A percentile compares a stretch with the other conserved stretches of the same genome.
phyloP scores from a whole-genome alignment of 495 filamentous ascomycete genomes.

The Penicillium chermesinum region DNA sequence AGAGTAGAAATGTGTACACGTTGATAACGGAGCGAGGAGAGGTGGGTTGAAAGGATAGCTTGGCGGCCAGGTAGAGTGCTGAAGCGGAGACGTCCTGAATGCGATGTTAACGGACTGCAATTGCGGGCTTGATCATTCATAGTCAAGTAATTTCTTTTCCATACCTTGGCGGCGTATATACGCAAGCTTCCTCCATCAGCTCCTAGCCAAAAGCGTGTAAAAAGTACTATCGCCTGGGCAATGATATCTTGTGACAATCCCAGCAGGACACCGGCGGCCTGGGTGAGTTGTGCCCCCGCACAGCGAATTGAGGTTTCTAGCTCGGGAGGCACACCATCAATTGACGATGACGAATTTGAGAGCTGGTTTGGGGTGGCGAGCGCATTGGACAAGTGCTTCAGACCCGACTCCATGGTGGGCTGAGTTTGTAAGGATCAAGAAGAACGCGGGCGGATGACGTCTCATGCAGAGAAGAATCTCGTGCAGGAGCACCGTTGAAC shows the following conservation, averaged over 20 bases:
- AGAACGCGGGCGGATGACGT: conserved; percentile 9
- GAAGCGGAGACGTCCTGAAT: conserved; percentile 74
- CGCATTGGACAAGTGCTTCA: conserved; percentile 70
- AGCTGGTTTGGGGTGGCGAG: conserved; percentile 82
- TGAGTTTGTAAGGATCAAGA: conserved; percentile 7
- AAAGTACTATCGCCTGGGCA: conserved; percentile 80
- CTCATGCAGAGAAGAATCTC: not conserved
- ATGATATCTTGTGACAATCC: conserved; percentile 84
- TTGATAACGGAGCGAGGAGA: conserved; percentile 75
- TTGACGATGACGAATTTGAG: conserved; percentile 57
- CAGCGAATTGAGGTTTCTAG: conserved; percentile 63
- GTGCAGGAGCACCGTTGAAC: not conserved
- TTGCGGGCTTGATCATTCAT: not conserved
- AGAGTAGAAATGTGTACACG: conserved; percentile 77
- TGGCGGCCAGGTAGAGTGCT: conserved; percentile 74
- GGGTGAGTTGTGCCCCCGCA: conserved; percentile 66
- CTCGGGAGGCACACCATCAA: conserved; percentile 68
- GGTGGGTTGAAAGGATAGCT: conserved; percentile 71
- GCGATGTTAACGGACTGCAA: not conserved
- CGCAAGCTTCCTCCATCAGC: conserved; percentile 58
- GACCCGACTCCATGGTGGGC: conserved; percentile 23
- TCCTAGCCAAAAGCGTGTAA: conserved; percentile 81
- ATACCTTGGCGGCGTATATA: conserved; percentile 52
- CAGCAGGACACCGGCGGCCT: conserved; percentile 81
- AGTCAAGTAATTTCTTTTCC: not conserved